Conservation (phyloP, 2,329 filamentous ascomycete genomes). For the Neopestalotiopsis sp. region DNA sequence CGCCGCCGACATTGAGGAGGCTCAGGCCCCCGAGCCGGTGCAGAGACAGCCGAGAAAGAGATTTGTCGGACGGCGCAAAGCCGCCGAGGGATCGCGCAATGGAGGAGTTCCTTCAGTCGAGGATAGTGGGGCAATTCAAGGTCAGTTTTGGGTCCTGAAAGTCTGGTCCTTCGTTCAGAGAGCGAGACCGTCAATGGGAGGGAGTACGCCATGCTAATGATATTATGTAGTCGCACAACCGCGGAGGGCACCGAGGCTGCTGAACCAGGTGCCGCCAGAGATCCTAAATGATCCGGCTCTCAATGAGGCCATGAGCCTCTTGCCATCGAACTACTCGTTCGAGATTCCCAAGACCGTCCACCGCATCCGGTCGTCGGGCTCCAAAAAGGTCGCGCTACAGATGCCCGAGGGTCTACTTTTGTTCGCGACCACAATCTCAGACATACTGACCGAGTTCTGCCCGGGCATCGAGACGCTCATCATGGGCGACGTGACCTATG, state of each 20-base stretch:
- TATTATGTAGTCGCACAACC: constrained; percentile 66
- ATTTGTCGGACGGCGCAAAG: constrained; percentile 84
- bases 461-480: constrained; percentile 90
- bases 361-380: constrained; percentile 79
- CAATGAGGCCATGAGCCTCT: constrained; percentile 82
- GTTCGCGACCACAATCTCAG: constrained; percentile 96
- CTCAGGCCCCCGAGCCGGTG: constrained; percentile 37
- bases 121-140: constrained; percentile 71
- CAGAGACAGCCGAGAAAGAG: constrained; percentile 83
- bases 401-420: constrained; percentile 94
- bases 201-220: not conserved
- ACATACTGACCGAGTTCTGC: constrained; percentile 94
- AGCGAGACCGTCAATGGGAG: not conserved
- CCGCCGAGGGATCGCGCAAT: constrained; percentile 61
- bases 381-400: constrained; percentile 89
- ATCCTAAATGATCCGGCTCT: constrained; percentile 86
- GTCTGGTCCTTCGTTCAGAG: too few species aligned
- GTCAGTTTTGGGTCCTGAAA: constrained; percentile 46
- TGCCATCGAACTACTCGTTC: constrained; percentile 97
- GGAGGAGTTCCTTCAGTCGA: constrained; percentile 47
- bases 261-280: constrained; percentile 88
- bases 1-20: constrained; percentile 67
- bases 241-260: constrained; percentile 74
- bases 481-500: constrained; percentile 99
- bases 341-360: constrained; percentile 99